Conservation (phyloP, 441 rosid genomes). For the Pelargonium cotyledonis region DNA sequence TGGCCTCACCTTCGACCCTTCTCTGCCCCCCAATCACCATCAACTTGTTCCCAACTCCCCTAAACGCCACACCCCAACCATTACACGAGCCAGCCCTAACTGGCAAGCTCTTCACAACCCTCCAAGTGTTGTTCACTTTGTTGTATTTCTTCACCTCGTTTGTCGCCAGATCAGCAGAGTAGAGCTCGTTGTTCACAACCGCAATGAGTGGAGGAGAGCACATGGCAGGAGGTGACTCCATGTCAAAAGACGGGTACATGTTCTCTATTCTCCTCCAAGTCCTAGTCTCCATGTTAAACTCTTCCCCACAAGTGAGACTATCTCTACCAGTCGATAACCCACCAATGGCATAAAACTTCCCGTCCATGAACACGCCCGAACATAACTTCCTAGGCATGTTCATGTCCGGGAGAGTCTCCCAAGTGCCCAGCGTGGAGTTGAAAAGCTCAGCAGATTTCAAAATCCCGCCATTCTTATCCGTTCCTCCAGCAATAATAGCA, state of each 20-base stretch:
- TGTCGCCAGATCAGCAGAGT: slow-evolving; percentile 39
- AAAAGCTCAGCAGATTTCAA: slow-evolving; percentile 42
- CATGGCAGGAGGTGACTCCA: slow-evolving; percentile 32
- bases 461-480: slow-evolving; percentile 32
- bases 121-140: slow-evolving; percentile 36
- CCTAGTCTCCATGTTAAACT: slow-evolving; percentile 38
- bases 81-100: slow-evolving; percentile 37
- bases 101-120: slow-evolving; percentile 34
- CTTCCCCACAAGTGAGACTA: slow-evolving; percentile 42
- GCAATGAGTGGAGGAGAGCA: slow-evolving; percentile 42
- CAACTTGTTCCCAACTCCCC: slow-evolving; percentile 41
- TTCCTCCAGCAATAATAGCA: slow-evolving; percentile 51
- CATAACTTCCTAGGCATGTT: slow-evolving; percentile 40
- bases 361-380: slow-evolving; percentile 55
- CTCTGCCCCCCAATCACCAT: slow-evolving; percentile 44
- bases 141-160: slow-evolving; percentile 41
- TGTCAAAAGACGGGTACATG: slow-evolving; percentile 34
- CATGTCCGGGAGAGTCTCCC: slow-evolving; percentile 43
- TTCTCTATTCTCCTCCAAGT: slow-evolving; percentile 41
- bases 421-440: slow-evolving; percentile 34
- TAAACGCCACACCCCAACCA: slow-evolving; percentile 54
- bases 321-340: slow-evolving; percentile 31
- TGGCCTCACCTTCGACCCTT: slow-evolving; percentile 27
- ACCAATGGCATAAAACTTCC: slow-evolving; percentile 50
- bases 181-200: slow-evolving; percentile 34